phyloP scores from a whole-genome alignment of 1,284 basidiomycete species.

The Stereum hirsutum region DNA sequence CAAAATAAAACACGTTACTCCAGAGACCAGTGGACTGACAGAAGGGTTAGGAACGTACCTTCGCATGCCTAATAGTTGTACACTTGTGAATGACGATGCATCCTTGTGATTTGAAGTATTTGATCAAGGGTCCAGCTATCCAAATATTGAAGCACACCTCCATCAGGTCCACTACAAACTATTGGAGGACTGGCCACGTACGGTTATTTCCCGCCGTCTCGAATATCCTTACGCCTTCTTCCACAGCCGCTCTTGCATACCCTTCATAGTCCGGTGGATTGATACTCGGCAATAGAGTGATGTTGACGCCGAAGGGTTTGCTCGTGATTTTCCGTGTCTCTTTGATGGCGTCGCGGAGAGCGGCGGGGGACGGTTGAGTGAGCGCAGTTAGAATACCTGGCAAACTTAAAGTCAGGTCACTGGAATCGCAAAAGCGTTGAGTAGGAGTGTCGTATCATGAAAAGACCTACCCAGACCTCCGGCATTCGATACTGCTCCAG shows the following conservation, averaged over 20 bases:
- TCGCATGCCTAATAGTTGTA: constrained; percentile 81
- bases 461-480: constrained; percentile 64
- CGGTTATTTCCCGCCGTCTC: constrained; percentile 93
- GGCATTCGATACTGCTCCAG: constrained; percentile 77
- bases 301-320: constrained; percentile 87
- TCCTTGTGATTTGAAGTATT: constrained; percentile 69
- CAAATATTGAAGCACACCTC: not conserved
- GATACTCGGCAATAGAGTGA: constrained; percentile 86
- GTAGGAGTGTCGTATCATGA: constrained; percentile 3
- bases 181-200: constrained; percentile 26
- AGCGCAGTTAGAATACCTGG: constrained; percentile 78
- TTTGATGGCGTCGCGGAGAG: constrained; percentile 76
- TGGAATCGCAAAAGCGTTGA: too few species aligned
- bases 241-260: constrained; percentile 75
- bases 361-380: constrained; percentile 82
- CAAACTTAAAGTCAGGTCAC: not conserved
- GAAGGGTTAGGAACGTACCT: constrained; percentile 32
- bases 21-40: not conserved
- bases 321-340: constrained; percentile 64
- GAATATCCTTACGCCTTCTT: constrained; percentile 84
- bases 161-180: too few species aligned
- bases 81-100: constrained; percentile 89
- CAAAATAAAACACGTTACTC: not conserved
- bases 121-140: constrained; percentile 70
- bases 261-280: constrained; percentile 88